A percentile compares a stretch with the other conserved stretches of the same genome.
These are phyloP conservation scores for Metarhizium guizhouense DNA, from an alignment of 2,329 filamentous ascomycete species.

Conservation along the genomic window DNA sequence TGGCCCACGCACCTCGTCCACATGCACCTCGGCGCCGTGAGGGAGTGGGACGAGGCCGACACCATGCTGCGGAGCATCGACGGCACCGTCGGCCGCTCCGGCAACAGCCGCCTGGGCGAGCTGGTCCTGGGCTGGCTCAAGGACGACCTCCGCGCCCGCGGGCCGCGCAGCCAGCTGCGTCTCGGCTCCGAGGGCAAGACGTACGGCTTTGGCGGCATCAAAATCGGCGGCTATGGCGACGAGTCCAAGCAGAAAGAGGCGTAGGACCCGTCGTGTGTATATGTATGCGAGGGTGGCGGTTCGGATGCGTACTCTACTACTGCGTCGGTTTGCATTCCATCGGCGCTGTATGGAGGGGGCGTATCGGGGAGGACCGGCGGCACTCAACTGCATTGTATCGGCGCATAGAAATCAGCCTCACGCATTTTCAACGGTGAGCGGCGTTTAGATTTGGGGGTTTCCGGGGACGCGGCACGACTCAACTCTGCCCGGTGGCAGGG, in stretches of 20 bases:
- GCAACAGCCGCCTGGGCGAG: constrained; percentile 80
- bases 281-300: neutral
- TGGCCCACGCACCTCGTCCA: constrained; percentile 96
- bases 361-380: constrained; percentile 1
- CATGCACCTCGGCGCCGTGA: constrained; percentile 83
- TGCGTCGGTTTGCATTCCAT: neutral
- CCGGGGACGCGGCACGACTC: constrained; percentile 17
- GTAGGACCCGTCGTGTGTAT: constrained; percentile 8
- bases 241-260: constrained; percentile 33
- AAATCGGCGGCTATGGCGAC: constrained; percentile 48
- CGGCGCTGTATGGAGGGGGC: neutral
- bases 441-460: constrained; percentile 7
- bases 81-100: constrained; percentile 30
- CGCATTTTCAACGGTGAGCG: constrained; percentile 16
- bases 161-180: constrained; percentile 56
- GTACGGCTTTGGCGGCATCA: constrained; percentile 43
- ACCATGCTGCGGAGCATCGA: constrained; percentile 52
- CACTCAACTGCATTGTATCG: constrained; percentile 23
- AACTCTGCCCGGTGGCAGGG: constrained; percentile 18
- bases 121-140: constrained; percentile 82
- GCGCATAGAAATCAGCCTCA: neutral
- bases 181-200: constrained; percentile 55
- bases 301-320: no score
- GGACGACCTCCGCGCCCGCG: constrained; percentile 68
- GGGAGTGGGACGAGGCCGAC: constrained; percentile 73